Base-by-base conservation (phyloP, 345 rosid genomes). In the Pelargonium nanum region DNA sequence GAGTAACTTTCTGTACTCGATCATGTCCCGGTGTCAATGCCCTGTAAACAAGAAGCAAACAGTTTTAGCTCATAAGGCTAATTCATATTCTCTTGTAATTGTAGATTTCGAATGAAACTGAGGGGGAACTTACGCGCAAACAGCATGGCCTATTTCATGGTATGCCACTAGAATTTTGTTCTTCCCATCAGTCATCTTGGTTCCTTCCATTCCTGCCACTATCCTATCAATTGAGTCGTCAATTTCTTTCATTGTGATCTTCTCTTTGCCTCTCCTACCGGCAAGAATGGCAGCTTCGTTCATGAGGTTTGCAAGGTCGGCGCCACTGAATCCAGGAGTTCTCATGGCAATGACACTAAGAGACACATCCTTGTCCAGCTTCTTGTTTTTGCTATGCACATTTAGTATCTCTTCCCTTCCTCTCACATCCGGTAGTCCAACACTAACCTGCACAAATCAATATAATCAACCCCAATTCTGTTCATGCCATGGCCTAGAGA, bases 261-360 rank as follows among this genome's bases (percentile, higher is more conserved):
- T 74, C 54, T 72, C 83, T 71, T 80, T 84, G 74, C 87, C 84
- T 73, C 88, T 79, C 64, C 93, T 69, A 19, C 90, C 87, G 6
- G 89, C 82, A 48, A 89, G 89, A 62, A 89, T 83, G 6, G 94
- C 87, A 0, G 89, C 93, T 68, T 88, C 96, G 59, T 88, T 85
- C 88, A 85, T 79, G 9, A 88, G 81, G 68, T 85, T 88, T 0
- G 85, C 90, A 64, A 89, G 64, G 77, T 89, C 96, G 21, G 91
- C 96, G 15, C 96, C 89, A 32, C 91, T 89, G 55, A 89, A 86
- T 70, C 93, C 87, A 1, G 91, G 85, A 1, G 96, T 86, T 69
- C 93, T 80, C 87, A 75, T 75, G 40, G 93, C 83, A 58, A 84
- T 78, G 19, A 84, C 74, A 65, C 64, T 59, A 2, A 80, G 77